Conservation (phyloP, 2,329 filamentous ascomycete species). For the Fusarium nematophilum region DNA sequence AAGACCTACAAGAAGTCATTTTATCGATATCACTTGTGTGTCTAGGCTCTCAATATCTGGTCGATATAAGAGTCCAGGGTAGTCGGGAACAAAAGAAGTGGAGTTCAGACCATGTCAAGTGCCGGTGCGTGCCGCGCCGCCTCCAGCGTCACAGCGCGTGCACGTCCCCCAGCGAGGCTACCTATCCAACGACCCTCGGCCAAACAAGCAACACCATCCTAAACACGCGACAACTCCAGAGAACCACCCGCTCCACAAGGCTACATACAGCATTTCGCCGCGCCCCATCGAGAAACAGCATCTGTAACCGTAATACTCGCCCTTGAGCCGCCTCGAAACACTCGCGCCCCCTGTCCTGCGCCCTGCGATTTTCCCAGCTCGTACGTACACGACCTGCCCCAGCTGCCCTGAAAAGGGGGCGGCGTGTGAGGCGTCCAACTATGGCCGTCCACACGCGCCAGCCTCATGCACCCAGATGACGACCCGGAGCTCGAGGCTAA, state of each 20-base stretch:
- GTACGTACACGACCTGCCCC: constrained; percentile 25
- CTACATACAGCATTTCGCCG: constrained; percentile 32
- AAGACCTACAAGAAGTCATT: no score
- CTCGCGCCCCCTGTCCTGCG: constrained; percentile 17
- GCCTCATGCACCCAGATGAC: constrained; percentile 26
- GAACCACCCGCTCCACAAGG: constrained; percentile 34
- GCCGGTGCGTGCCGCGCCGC: constrained; percentile 18
- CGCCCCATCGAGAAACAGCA: constrained; percentile 21
- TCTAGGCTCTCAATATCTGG: no score
- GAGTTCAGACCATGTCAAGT: not conserved
- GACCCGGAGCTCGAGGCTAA: constrained; percentile 15
- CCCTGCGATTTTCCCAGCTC: not conserved
- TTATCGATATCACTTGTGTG: no score
- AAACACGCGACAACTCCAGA: constrained; percentile 34
- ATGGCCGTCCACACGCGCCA: constrained; percentile 9
- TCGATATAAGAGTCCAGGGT: constrained; percentile 1
- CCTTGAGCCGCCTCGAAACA: constrained; percentile 17
- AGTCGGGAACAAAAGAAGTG: not conserved
- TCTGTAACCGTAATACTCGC: constrained; percentile 10
- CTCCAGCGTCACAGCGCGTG: constrained; percentile 11
- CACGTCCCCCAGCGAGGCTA: constrained; percentile 24
- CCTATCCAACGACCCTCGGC: not conserved
- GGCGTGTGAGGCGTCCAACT: constrained; percentile 27
- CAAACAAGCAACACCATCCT: constrained; percentile 26
- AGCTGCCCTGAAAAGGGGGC: constrained; percentile 32